phyloP scores from a whole-genome alignment of 768 basidiomycete species.

The Boletus patriciae region DNA sequence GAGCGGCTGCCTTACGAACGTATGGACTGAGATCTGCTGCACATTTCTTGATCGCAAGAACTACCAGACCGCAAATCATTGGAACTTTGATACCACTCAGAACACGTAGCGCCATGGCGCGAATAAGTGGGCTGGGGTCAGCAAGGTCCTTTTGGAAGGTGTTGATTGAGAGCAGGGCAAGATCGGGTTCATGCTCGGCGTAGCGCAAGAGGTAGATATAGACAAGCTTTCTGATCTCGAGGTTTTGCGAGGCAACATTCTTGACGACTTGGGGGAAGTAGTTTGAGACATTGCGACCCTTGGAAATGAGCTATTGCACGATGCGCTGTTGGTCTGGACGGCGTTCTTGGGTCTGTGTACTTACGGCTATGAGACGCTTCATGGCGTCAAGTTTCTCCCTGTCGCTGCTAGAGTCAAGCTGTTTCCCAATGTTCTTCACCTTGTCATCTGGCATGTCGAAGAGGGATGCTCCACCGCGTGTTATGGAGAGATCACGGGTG shows the following conservation, averaged over 20 bases:
- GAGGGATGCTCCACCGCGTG: constrained; percentile 52
- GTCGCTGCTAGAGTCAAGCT: constrained; percentile 87
- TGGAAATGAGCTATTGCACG: constrained; percentile 75
- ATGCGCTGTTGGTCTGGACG: background rate
- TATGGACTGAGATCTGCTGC: constrained; percentile 91
- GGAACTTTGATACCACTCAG: constrained; percentile 89
- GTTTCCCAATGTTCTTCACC: constrained; percentile 75
- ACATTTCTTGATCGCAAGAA: constrained; percentile 88
- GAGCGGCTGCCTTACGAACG: constrained; percentile 88
- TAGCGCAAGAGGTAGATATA: constrained; percentile 97
- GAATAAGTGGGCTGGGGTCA: constrained; percentile 89
- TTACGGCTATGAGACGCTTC: constrained; percentile 90
- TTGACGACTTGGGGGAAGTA: constrained; percentile 98
- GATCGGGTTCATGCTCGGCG: constrained; percentile 90
- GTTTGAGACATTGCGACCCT: constrained; percentile 85
- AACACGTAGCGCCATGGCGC: constrained; percentile 94
- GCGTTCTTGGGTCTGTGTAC: constrained; percentile 30
- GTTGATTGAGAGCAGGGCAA: constrained; percentile 94
- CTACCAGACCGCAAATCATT: constrained; percentile 82
- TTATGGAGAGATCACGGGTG: constrained; percentile 67
- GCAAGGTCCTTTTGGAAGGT: constrained; percentile 97
- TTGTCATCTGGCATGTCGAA: constrained; percentile 81
- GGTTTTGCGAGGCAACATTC: constrained; percentile 89
- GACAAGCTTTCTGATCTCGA: constrained; percentile 94
- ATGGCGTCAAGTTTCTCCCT: constrained; percentile 92